Evolutionary conservation across 108 stramenopile genomes (phyloP).

Genomic region (Cyclostephanos invisitatus): DNA sequence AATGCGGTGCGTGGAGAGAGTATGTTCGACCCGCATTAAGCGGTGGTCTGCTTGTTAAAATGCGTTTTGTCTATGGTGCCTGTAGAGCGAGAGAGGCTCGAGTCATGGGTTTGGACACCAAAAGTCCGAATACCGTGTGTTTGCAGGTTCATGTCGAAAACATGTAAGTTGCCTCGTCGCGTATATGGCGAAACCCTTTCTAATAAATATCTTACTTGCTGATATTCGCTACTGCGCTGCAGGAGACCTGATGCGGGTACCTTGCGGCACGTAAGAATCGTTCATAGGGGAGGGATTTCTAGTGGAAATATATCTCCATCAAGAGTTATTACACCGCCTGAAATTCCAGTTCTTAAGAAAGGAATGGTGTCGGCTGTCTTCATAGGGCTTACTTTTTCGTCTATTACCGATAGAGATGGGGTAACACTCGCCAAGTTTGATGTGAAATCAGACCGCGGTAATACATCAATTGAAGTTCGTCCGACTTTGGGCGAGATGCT

Average conservation of each 20-base stretch:
- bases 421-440: constrained; percentile 68
- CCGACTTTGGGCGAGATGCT: constrained; percentile 72
- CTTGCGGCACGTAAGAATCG: constrained; percentile 67
- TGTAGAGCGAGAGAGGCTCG: constrained; percentile 50
- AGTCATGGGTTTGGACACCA: constrained; percentile 58
- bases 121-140: constrained; percentile 59
- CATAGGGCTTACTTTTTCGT: constrained; percentile 66
- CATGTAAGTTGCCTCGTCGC: constrained; percentile 50
- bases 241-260: constrained; percentile 55
- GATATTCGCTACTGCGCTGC: constrained; percentile 12
- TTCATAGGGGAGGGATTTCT: constrained; percentile 53
- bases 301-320: constrained; percentile 46
- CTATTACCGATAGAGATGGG: constrained; percentile 74
- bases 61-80: constrained; percentile 66
- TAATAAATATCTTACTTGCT: not conserved
- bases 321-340: constrained; percentile 60
- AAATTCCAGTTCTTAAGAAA: constrained; percentile 63
- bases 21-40: constrained; percentile 75
- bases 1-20: constrained; percentile 65
- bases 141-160: constrained; percentile 75
- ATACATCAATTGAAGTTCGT: constrained; percentile 71
- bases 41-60: constrained; percentile 66
- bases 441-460: constrained; percentile 64
- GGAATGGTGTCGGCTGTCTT: constrained; percentile 46
- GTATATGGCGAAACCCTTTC: not conserved